Evolutionary conservation across 371 early-diverging fungal genomes (phyloP).

Genomic region (Chytridium lagenaria): DNA sequence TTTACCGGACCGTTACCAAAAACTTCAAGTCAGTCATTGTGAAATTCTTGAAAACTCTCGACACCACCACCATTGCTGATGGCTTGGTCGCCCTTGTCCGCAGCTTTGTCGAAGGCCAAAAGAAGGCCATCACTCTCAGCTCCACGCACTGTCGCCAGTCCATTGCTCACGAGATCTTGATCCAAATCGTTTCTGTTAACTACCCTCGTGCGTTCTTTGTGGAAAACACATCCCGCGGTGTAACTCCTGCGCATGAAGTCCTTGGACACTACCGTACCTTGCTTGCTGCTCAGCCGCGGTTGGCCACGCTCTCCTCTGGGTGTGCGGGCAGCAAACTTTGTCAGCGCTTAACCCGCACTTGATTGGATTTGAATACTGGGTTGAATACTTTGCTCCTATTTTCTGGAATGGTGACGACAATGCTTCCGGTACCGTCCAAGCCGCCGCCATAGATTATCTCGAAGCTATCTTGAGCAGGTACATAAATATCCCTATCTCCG

Average conservation of each 20-base stretch:
- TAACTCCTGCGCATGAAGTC: conserved; percentile 18
- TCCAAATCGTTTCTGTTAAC: conserved; percentile 33
- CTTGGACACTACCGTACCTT: conserved; percentile 21
- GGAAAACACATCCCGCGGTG: not conserved
- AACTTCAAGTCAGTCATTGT: not conserved
- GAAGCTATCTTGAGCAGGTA: conserved; percentile 15
- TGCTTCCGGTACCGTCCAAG: conserved; percentile 19
- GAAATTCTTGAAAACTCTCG: not conserved
- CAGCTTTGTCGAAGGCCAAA: conserved; percentile 11
- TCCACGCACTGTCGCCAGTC: conserved; percentile 9
- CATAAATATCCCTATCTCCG: too few species aligned
- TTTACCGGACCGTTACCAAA: not conserved
- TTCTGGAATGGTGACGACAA: conserved; percentile 16
- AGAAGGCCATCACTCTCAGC: conserved; percentile 24
- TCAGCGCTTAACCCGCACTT: not conserved
- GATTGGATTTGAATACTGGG: conserved; percentile 18
- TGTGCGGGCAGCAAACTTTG: conserved; percentile 34
- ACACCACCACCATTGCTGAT: not conserved
- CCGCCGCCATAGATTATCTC: conserved; percentile 28
- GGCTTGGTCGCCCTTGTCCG: not conserved
- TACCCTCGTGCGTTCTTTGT: conserved; percentile 31
- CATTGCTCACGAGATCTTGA: conserved; percentile 32
- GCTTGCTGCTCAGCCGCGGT: conserved; percentile 35
- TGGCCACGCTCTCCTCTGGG: conserved; percentile 38
- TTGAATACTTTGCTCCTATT: conserved; percentile 25